Evolutionary conservation across 1,284 basidiomycete genomes (phyloP).

Genomic region (Tylopilus orsonianus): DNA sequence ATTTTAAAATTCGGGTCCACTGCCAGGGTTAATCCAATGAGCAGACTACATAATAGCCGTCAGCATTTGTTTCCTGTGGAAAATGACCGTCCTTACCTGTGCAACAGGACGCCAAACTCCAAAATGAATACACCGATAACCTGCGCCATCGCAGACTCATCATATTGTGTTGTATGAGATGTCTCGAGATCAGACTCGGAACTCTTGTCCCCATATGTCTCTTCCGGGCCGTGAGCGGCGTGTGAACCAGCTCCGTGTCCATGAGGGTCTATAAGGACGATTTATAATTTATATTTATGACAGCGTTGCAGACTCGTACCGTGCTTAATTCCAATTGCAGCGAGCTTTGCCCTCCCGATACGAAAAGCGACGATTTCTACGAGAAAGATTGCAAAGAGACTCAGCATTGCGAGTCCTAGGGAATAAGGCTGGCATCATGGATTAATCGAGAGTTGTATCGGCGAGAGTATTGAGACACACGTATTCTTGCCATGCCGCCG

Average conservation of each 20-base stretch:
- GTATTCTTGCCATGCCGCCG: conserved; percentile 70
- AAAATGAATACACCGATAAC: conserved; percentile 85
- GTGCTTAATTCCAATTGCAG: conserved; percentile 51
- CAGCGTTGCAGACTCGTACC: conserved; percentile 37
- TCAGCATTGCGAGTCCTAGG: conserved; percentile 75
- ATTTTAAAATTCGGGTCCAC: conserved; percentile 80
- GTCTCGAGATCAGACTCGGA: conserved; percentile 23
- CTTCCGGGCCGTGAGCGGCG: conserved; percentile 69
- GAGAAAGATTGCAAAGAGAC: conserved; percentile 83
- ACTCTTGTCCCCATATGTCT: conserved; percentile 14
- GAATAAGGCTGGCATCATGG: conserved; percentile 64
- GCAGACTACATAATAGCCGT: conserved; percentile 45
- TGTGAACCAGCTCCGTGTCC: conserved; percentile 68
- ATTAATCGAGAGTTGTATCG: conserved; percentile 6
- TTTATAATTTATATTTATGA: neutral
- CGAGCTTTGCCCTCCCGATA: conserved; percentile 68
- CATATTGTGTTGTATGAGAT: conserved; percentile 17
- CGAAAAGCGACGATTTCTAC: conserved; percentile 85
- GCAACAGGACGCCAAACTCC: conserved; percentile 91
- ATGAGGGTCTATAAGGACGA: conserved; percentile 49
- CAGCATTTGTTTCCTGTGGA: neutral
- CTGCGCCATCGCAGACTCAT: conserved; percentile 63
- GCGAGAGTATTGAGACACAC: conserved; percentile 42
- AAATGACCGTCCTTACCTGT: conserved; percentile 48
- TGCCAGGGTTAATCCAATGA: conserved; percentile 93